A percentile compares a stretch with the other conserved stretches of the same genome.
Evolutionary conservation across 192 early-diverging fungal genomes (phyloP).

Genomic region (Piromyces finnis): DNA sequence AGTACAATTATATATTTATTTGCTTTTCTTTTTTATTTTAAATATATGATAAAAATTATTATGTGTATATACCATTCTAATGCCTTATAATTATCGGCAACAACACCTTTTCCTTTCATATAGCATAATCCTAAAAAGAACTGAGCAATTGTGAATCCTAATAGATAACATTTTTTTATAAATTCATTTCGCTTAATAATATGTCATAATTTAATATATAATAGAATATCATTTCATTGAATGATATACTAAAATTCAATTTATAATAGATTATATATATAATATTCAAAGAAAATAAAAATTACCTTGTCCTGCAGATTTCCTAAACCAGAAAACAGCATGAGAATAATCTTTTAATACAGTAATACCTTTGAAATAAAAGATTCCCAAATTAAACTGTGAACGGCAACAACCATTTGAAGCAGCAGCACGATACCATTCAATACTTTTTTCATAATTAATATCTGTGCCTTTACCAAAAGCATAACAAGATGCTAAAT

Average conservation of each 20-base stretch:
- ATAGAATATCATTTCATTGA: too few relatives aligned
- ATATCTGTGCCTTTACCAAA: neutral
- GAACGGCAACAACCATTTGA: neutral
- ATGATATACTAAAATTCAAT: too few relatives aligned
- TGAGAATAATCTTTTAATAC: neutral
- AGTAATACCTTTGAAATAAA: neutral
- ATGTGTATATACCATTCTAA: too few relatives aligned
- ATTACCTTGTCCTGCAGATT: neutral
- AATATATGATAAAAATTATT: too few relatives aligned
- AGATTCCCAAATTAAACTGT: neutral
- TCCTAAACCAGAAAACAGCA: neutral
- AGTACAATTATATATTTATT: too few relatives aligned
- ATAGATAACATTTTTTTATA: too few relatives aligned
- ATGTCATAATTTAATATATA: too few relatives aligned
- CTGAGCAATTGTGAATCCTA: neutral
- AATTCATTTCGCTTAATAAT: too few relatives aligned
- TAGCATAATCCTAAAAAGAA: neutral
- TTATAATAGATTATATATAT: too few relatives aligned
- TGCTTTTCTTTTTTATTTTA: too few relatives aligned
- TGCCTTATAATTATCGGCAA: neutral
- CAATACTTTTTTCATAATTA: neutral
- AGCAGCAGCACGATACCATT: neutral
- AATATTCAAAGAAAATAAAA: too few relatives aligned
- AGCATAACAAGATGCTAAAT: constrained; percentile 4
- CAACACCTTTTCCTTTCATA: neutral